These are phyloP conservation scores for Penicillium italicum DNA, from an alignment of 2,329 filamentous ascomycete genomes.

Conservation along the genomic window DNA sequence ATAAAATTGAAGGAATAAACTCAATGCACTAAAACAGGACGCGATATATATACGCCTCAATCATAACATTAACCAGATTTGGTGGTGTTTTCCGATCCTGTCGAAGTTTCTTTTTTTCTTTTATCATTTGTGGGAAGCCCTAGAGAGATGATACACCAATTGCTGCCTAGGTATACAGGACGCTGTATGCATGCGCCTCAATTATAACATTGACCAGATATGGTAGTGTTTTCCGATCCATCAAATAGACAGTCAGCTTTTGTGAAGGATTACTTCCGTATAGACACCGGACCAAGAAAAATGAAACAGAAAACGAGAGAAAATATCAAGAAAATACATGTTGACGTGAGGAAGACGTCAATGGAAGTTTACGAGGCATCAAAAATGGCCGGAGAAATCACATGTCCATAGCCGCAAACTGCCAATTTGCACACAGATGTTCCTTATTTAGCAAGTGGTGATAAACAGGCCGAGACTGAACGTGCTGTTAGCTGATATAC, in stretches of 20 bases:
- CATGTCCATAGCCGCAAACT: neutral
- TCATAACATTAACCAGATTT: conserved; percentile 4
- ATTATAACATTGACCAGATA: conserved; percentile 5
- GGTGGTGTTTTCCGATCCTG: neutral
- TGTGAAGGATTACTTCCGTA: neutral
- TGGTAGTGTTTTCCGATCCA: neutral
- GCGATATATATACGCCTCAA: neutral
- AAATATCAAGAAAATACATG: conserved; percentile 1
- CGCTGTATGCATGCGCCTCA: neutral
- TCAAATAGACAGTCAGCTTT: conserved; percentile 10
- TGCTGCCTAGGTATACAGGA: no score
- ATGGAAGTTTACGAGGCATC: conserved; percentile 1
- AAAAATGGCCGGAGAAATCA: neutral
- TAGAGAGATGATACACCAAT: no score
- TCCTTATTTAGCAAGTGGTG: conserved; percentile 37
- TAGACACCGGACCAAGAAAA: neutral
- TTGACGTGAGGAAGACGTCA: neutral
- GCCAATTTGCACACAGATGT: neutral
- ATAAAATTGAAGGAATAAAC: neutral
- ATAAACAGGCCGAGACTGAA: conserved; percentile 42
- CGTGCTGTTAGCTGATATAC: conserved; percentile 12
- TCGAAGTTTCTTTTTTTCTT: no score
- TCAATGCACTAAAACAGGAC: conserved; percentile 4
- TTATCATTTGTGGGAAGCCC: no score
- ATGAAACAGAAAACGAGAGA: neutral